These are phyloP conservation scores for Fusarium sp. DNA, from an alignment of 2,329 filamentous ascomycete genomes.

Conservation along the genomic window DNA sequence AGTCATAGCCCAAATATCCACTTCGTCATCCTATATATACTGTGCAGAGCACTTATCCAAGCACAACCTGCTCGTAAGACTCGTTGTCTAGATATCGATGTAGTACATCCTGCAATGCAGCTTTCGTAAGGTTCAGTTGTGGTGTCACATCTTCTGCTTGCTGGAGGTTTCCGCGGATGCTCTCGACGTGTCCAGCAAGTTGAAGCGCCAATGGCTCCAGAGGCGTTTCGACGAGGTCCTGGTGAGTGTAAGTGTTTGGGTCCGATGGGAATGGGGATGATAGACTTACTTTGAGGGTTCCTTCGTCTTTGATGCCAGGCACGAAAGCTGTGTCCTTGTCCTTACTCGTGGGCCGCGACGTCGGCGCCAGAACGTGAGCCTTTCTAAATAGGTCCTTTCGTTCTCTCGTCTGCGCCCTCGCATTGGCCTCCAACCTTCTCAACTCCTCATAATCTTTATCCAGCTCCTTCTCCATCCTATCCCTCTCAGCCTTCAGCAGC, in stretches of 20 bases:
- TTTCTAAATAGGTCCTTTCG: constrained; percentile 64
- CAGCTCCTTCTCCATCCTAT: constrained; percentile 66
- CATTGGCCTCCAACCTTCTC: constrained; percentile 66
- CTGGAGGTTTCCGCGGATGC: constrained; percentile 65
- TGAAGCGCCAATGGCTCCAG: constrained; percentile 61
- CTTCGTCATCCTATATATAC: constrained; percentile 22
- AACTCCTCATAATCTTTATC: constrained; percentile 67
- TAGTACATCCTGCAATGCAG: constrained; percentile 63
- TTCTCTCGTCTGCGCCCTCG: constrained; percentile 64
- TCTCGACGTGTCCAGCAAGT: constrained; percentile 68
- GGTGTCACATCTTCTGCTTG: constrained; percentile 66
- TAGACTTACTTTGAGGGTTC: constrained; percentile 44
- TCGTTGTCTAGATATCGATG: constrained; percentile 59
- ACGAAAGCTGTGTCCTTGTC: constrained; percentile 29
- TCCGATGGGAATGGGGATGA: not conserved
- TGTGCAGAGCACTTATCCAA: constrained; percentile 50
- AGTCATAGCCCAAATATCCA: constrained; percentile 1
- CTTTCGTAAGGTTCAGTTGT: constrained; percentile 61
- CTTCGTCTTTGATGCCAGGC: constrained; percentile 6
- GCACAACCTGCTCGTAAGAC: constrained; percentile 62
- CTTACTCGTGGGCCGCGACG: constrained; percentile 18
- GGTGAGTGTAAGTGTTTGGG: not conserved
- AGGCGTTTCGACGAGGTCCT: constrained; percentile 59
- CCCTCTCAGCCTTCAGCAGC: constrained; percentile 69
- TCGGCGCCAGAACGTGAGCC: constrained; percentile 64